phyloP scores from a whole-genome alignment of 2,329 filamentous ascomycete species.

The Aspergillus novofumigatus region DNA sequence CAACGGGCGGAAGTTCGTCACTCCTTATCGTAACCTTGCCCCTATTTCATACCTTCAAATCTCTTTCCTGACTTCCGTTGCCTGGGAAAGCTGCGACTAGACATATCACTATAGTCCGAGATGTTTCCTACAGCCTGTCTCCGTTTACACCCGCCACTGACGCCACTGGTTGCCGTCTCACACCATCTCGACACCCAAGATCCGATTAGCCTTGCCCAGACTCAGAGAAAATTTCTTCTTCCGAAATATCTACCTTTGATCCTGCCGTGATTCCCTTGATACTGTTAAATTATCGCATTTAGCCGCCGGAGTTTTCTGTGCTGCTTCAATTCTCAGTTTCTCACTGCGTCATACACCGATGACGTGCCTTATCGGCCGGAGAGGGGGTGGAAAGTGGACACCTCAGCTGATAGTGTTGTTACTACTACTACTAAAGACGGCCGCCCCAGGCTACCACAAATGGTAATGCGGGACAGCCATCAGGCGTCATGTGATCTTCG shows the following conservation, averaged over 20 bases:
- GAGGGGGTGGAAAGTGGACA: not conserved
- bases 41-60: not conserved
- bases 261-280: not conserved
- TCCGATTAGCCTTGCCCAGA: not conserved
- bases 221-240: not conserved
- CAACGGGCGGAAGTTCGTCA: not conserved
- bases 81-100: not conserved
- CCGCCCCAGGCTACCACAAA: not conserved
- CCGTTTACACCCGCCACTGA: constrained; percentile 22
- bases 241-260: not conserved
- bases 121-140: constrained; percentile 3
- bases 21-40: not conserved
- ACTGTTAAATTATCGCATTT: not conserved
- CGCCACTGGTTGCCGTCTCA: constrained; percentile 18
- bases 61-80: not conserved
- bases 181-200: not conserved
- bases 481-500: constrained; percentile 21
- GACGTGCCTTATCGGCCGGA: not conserved
- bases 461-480: not conserved
- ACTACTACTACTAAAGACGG: not conserved
- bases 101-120: not conserved
- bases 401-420: not conserved
- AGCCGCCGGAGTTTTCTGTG: not conserved
- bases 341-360: not conserved
- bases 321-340: not conserved